Evolutionary conservation across 164 flowering plant species (phyloP).

Genomic region (Protea cynaroides): DNA sequence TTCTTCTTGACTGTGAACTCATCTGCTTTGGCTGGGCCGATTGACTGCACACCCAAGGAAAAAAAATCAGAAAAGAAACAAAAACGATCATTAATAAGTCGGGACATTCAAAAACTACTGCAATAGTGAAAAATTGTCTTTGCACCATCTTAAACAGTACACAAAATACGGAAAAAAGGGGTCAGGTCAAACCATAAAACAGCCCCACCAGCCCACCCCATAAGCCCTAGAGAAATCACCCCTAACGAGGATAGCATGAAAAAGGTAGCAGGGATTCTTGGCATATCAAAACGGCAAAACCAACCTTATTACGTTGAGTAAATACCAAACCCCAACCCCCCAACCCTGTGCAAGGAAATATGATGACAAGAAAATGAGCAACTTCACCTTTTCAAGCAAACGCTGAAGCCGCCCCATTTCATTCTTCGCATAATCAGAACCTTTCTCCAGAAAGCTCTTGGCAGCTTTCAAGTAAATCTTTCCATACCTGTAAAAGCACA

Average conservation of each 20-base stretch:
- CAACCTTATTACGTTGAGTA: too few relatives aligned
- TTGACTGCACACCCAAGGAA: slow-evolving; percentile 50
- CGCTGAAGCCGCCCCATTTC: slow-evolving; percentile 76
- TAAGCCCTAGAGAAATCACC: too few relatives aligned
- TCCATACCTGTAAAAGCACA: slow-evolving; percentile 50
- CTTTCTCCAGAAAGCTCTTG: slow-evolving; percentile 59
- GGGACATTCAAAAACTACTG: not conserved
- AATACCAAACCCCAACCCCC: too few relatives aligned
- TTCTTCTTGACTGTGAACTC: slow-evolving; percentile 88
- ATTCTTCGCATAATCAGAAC: slow-evolving; percentile 76
- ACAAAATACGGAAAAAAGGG: too few relatives aligned
- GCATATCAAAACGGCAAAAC: too few relatives aligned
- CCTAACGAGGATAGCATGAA: too few relatives aligned
- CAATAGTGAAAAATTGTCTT: not conserved
- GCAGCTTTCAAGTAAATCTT: slow-evolving; percentile 80
- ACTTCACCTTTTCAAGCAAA: slow-evolving; percentile 72
- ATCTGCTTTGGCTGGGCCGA: slow-evolving; percentile 73
- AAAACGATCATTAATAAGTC: not conserved
- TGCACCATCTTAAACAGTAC: too few relatives aligned
- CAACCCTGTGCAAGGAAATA: too few relatives aligned
- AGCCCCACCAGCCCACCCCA: too few relatives aligned
- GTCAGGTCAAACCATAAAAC: too few relatives aligned
- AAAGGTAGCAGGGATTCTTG: too few relatives aligned
- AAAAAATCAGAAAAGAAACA: not conserved
- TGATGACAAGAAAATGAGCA: not conserved